Evolutionary conservation across 768 basidiomycete species (phyloP), one percentile per base, ranked within the genome.

Genomic region (Tricholomella constricta): DNA sequence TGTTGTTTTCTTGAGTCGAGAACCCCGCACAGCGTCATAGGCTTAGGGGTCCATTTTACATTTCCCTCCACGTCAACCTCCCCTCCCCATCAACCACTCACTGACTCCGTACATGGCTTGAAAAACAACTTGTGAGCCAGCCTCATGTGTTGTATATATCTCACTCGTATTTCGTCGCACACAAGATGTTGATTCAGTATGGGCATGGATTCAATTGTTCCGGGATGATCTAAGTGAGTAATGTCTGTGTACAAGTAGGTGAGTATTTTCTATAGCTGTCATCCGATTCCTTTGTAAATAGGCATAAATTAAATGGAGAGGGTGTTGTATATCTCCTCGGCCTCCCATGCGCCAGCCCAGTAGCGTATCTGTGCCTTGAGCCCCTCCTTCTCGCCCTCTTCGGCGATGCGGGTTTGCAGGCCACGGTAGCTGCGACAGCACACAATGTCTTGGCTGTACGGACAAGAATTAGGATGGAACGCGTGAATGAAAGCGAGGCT

Each of bases 291-390:
- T 10, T 40, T 22, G 3, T 12, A 35, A 35, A n/a, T n/a, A n/a
- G n/a, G n/a, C n/a, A n/a, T n/a, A n/a, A n/a, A 43, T 40, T 46
- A 51, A 19, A 52, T 60, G 59, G 70, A 75, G 17, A 83, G 68
- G 23, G 65, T 70, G 35, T 64, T 66, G 62, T 93, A 89, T 38
- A 82, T 78, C 69, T 96, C 92, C 68, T 98, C 96, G 41, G 94
- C 86, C 67, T 98, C 93, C 96, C 96, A 98, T 38, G 94, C 95
- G 32, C 92, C 94, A 6, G 82, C 82, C 96, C 96, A 98, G 65
- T 91, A 88, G 60, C 83, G 76, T 53, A 94, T 81, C 48, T 84
- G 68, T 61, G 87, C 87, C 52, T 82, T 80, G 54, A 97, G 78
- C 10, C 90, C 90, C 10, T 71, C 70, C 32, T 68, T 69, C 37